phyloP scores from a whole-genome alignment of 225 moss, liverwort and hornwort genomes.

The Asterella californica region DNA sequence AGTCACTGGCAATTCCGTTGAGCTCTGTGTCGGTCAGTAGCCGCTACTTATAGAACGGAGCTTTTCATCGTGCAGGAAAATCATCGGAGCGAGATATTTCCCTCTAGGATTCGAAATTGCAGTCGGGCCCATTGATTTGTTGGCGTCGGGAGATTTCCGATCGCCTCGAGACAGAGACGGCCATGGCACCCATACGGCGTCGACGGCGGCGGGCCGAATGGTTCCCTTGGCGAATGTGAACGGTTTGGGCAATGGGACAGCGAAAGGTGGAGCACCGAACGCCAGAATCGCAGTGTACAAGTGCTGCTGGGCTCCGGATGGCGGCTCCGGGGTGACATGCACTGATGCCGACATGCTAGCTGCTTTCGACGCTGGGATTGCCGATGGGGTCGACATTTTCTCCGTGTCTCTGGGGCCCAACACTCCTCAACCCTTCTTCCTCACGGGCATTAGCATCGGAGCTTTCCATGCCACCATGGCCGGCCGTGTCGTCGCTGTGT shows the following conservation, averaged over 20 bases:
- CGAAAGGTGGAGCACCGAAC: slow-evolving; percentile 55
- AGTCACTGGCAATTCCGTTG: background rate
- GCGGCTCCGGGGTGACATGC: slow-evolving; percentile 9
- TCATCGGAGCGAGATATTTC: slow-evolving; percentile 59
- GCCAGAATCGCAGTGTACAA: slow-evolving; percentile 63
- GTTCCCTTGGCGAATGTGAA: slow-evolving; percentile 39
- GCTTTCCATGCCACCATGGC: slow-evolving; percentile 49
- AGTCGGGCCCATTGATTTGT: slow-evolving; percentile 36
- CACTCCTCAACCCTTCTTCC: slow-evolving; percentile 40
- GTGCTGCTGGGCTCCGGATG: slow-evolving; percentile 54
- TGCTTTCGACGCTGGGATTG: slow-evolving; percentile 52
- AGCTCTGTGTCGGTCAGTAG: background rate
- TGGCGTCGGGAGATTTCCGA: slow-evolving; percentile 27
- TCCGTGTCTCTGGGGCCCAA: slow-evolving; percentile 51
- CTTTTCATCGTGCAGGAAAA: slow-evolving; percentile 48
- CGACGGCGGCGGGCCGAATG: slow-evolving; percentile 51
- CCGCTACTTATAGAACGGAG: background rate
- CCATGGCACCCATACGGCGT: slow-evolving; percentile 73
- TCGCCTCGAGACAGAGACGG: slow-evolving; percentile 55
- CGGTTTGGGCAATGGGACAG: slow-evolving; percentile 50
- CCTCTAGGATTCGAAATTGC: slow-evolving; percentile 50
- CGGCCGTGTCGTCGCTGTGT: slow-evolving; percentile 49
- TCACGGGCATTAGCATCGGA: slow-evolving; percentile 51
- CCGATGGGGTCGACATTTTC: slow-evolving; percentile 63
- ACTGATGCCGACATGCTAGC: slow-evolving; percentile 27